A percentile compares a stretch with the other conserved stretches of the same genome.
Conservation (phyloP, 805 yeast genomes). For the Wickerhamiella sergipiensis region DNA sequence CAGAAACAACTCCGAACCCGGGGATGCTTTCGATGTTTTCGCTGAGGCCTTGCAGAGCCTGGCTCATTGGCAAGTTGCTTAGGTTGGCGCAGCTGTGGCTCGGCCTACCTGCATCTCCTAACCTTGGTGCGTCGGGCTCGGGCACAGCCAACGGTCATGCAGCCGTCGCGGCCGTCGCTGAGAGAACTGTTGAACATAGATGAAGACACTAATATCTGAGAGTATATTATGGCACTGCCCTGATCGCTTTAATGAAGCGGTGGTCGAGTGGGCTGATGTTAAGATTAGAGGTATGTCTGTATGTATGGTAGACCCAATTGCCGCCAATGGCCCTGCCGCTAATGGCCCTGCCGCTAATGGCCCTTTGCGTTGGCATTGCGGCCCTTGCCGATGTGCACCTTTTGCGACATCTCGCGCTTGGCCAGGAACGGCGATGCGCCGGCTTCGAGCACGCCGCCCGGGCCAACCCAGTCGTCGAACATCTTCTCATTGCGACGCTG, state of each 20-base stretch:
- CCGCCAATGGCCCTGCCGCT: too few species aligned
- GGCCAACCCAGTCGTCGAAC: constrained; percentile 81
- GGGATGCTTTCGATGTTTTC: constrained; percentile 37
- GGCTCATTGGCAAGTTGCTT: background rate
- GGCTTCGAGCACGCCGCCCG: constrained; percentile 74
- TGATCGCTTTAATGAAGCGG: too few species aligned
- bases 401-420: constrained; percentile 32
- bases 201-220: too few species aligned
- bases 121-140: background rate
- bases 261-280: too few species aligned
- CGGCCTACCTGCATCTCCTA: background rate
- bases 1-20: constrained; percentile 43
- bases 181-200: too few species aligned
- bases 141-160: too few species aligned
- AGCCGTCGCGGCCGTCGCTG: too few species aligned
- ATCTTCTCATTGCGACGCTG: constrained; percentile 74
- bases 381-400: constrained; percentile 74
- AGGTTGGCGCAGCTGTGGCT: background rate
- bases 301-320: too few species aligned
- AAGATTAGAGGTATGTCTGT: too few species aligned
- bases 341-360: background rate
- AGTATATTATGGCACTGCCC: too few species aligned
- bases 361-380: constrained; percentile 52
- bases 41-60: constrained; percentile 2
- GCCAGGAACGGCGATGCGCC: constrained; percentile 80